Base-by-base conservation (phyloP, 1,284 basidiomycete genomes). In the Ganoderma lingzhi region DNA sequence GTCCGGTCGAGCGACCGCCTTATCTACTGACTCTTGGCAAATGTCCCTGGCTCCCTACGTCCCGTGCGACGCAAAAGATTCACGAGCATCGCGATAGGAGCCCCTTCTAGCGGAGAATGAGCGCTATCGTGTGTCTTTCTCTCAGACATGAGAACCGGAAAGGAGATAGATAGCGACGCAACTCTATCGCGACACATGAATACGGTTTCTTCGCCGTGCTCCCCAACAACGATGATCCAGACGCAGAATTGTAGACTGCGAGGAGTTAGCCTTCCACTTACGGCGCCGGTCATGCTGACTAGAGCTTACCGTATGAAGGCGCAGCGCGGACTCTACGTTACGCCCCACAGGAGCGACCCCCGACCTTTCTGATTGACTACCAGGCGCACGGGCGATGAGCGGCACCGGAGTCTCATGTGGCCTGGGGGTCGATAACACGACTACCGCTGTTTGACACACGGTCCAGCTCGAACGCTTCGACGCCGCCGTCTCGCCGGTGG, bases 21-120 rank as follows among this genome's bases (percentile, higher is more conserved):
- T 67, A 67, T 67, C 66, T 63, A 10, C 53, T n/a, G 10, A 28
- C 35, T 30, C 35, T 32, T 63, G 55, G 42, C 32, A 32, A 62
- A 32, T 28, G 19, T 28, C 23, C 12, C 23, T 4, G 55, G 10
- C 19, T 23, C 9, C 14, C 12, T 41, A 2, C 3, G 61, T 63
- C 66, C 42, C 62, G 55, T 67, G 66, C 12, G 65, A 55, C 37
- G 45, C 48, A 30, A 39, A 62, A 30, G 23, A 44, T 48, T 32
- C 14, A 48, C 42, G 42, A 56, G 42, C 41, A 51, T 58, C 35
- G 58, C 66, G 55, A 56, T 56, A 58, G 15, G 42, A 53, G 8
- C 28, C 23, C 44, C 30, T 28, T 15, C 28, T 1, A 30, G 12
- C 48, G 48, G 23, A 51, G 23, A 51, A 6, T 28, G 23, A 14